Evolutionary conservation across 1,284 basidiomycete genomes (phyloP), one percentile per base, ranked within the genome.

Genomic region (Boletus semigastroideus): DNA sequence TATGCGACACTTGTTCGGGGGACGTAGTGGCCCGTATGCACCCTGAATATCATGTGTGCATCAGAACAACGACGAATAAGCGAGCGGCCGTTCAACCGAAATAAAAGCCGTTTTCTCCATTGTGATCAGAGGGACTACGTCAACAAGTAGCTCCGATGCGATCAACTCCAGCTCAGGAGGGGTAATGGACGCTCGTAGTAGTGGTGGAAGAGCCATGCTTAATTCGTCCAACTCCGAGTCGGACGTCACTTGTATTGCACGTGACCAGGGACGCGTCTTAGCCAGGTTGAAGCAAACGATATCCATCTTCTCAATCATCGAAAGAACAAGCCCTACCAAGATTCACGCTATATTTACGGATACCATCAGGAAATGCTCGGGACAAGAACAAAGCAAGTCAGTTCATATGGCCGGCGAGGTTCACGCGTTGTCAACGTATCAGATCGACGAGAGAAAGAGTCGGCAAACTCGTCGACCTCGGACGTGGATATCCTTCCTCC

Each of bases 31-130:
- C 1, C 97, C 97, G 63, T 94, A 98, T 51, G 90, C 84, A 48
- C 93, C 93, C 90, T 94, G 66, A 38, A 36, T 40, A 48, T 43
- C 28, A 22, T 17, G 34, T 36, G n/a, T 19, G 22, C 22, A 52
- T 55, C 46, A 56, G 59, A 58, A 53, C 44, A 34, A 51, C 54
- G 72, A 61, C 75, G 91, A 48, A 14, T 39, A 42, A 36, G 41
- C 14, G 34, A 11, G 10, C 10, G 17, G 28, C 39, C 25, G 42
- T 52, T 49, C 44, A 49, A 66, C 92, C 65, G 90, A 90, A 54
- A 96, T 88, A 63, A 96, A 88, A 22, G 91, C 86, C 20, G 92
- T 92, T 57, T 80, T 82, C 60, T 92, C 88, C 91, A 95, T 94
- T 12, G 87, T 77, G 56, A 95, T 90, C 22, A 91, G 75, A 4